These are phyloP conservation scores for Diaporthe sp. DNA, from an alignment of 2,329 filamentous ascomycete genomes.

Conservation along the genomic window DNA sequence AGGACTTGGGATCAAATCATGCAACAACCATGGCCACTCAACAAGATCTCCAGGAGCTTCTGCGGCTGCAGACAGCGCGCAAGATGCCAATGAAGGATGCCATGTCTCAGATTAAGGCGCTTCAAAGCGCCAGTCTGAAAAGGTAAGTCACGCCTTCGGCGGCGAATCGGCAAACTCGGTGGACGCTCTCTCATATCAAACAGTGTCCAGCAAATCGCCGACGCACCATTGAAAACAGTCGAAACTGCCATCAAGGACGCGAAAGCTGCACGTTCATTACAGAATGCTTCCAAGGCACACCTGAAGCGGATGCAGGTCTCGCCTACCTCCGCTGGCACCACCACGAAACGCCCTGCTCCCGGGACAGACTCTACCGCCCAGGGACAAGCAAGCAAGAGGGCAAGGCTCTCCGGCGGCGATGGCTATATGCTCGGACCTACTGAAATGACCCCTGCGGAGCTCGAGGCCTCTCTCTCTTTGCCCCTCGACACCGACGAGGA, in stretches of 20 bases:
- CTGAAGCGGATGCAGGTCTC: constrained; percentile 55
- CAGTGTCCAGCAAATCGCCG: constrained; percentile 69
- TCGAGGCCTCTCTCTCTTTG: constrained; percentile 74
- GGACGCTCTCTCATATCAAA: neutral
- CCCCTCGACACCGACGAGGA: constrained; percentile 71
- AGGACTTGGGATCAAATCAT: neutral
- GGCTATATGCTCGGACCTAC: constrained; percentile 49
- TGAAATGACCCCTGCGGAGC: constrained; percentile 65
- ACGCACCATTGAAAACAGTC: constrained; percentile 60
- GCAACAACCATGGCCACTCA: constrained; percentile 63
- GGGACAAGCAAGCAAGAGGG: constrained; percentile 50
- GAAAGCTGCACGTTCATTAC: constrained; percentile 65
- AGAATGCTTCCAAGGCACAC: constrained; percentile 68
- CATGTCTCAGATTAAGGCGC: constrained; percentile 69
- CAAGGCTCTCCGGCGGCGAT: constrained; percentile 47
- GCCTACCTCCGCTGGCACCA: constrained; percentile 34
- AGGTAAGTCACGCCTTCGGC: constrained; percentile 60
- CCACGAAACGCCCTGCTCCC: constrained; percentile 52
- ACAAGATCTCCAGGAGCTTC: constrained; percentile 72
- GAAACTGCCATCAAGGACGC: constrained; percentile 62
- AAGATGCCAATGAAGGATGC: constrained; percentile 72
- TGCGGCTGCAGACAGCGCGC: constrained; percentile 71
- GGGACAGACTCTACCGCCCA: constrained; percentile 36
- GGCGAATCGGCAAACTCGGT: neutral
- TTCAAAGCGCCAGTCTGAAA: constrained; percentile 67